These are phyloP conservation scores for Pichia ethanolica DNA, from an alignment of 805 yeast genomes.

Conservation along the genomic window DNA sequence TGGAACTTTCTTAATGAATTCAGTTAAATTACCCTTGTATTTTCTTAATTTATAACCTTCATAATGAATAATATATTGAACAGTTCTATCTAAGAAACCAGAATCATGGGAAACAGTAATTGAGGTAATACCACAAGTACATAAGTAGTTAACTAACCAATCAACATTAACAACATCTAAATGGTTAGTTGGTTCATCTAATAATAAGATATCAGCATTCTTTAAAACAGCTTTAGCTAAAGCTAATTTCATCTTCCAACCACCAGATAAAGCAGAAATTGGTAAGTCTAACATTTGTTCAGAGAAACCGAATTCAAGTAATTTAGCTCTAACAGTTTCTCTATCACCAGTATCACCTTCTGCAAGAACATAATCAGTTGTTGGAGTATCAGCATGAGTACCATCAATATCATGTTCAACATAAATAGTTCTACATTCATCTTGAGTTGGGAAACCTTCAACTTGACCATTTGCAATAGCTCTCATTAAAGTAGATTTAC, in stretches of 20 bases:
- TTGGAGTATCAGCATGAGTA: conserved; percentile 93
- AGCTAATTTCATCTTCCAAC: conserved; percentile 99
- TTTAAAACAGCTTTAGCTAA: conserved; percentile 98
- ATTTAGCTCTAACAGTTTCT: conserved; percentile 66
- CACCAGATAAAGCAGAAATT: conserved; percentile 96
- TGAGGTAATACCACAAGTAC: conserved; percentile 97
- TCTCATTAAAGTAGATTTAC: conserved; percentile 96
- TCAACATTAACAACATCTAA: conserved; percentile 99
- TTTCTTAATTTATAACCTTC: conserved; percentile 99
- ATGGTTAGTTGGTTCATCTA: conserved; percentile 99
- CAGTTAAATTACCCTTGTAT: conserved; percentile 99
- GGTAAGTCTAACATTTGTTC: conserved; percentile 92
- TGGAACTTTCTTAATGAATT: conserved; percentile 97
- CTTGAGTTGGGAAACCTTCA: conserved; percentile 99
- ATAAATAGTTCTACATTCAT: conserved; percentile 97
- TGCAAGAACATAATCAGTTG: conserved; percentile 74
- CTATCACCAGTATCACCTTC: conserved; percentile 58
- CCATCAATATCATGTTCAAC: conserved; percentile 99
- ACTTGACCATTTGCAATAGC: conserved; percentile 97
- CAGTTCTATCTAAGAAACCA: conserved; percentile 96
- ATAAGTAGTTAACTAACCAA: conserved; percentile 98
- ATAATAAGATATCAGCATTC: conserved; percentile 94
- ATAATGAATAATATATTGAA: conserved; percentile 98
- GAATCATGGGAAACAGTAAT: conserved; percentile 99
- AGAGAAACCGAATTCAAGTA: conserved; percentile 86